Base-by-base conservation (phyloP, 345 rosid genomes). In the Gynandropsis gynandra region DNA sequence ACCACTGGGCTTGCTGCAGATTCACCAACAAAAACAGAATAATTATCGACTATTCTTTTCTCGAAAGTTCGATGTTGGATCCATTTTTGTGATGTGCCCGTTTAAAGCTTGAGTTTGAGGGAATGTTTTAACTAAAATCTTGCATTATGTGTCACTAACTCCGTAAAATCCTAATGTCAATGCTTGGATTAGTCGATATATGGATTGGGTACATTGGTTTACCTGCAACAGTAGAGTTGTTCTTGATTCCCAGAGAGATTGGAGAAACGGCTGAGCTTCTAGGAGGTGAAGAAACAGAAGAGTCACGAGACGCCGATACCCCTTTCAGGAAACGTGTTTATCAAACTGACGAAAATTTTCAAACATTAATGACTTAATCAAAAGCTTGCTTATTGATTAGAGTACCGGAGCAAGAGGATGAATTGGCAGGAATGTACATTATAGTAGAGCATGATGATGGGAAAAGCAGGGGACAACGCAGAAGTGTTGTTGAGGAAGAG, bases 391-490 rank as follows among this genome's bases (percentile, higher is more conserved):
- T 19, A 50, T 24, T 5, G 29, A 64, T 58, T 40, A 1, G 52
- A 27, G 36, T 48, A 24, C 29, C 41, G 42, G 83, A 65, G 72
- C 96, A 86, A 61, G 58, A n/a, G 36, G 87, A 71, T 54, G 46
- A 50, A 55, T 74, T 60, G 6, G 67, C 66, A 27, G 50, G 72
- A 62, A 83, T 66, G 39, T 49, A n/a, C n/a, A n/a, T n/a, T n/a
- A n/a, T n/a, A 48, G 62, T 96, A 89, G 56, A 78, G 80, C 1
- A n/a, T 64, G 67, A 86, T 86, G 21, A 89, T 70, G 7, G 94
- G 90, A 54, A 78, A 69, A 44, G 78, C 71, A 59, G 66, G 56
- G 16, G 65, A 35, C 16, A 78, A 34, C 49, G 67, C 42, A 12
- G 54, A 65, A 29, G 85, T 66, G 64, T 68, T 68, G 49, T 76